Percentiles rank a stretch among this genome's conserved stretches.
Evolutionary conservation across 2,329 filamentous ascomycete species (phyloP).

Genomic region (Monilinia aucupariae): DNA sequence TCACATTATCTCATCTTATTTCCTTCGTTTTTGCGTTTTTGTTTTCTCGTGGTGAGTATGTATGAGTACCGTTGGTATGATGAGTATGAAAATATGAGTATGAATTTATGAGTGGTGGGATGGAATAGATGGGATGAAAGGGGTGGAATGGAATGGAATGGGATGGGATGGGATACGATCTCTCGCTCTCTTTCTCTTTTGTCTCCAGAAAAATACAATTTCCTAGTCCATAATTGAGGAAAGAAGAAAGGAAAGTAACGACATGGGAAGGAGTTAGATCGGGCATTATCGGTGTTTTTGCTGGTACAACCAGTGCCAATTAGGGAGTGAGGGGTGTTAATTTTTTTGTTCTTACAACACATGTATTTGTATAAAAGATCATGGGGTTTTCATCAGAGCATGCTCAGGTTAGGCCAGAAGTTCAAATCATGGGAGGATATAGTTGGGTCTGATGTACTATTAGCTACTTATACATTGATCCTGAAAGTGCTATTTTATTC

Average conservation of each 20-base stretch:
- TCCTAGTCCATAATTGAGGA: not conserved
- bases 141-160: not conserved
- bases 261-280: not conserved
- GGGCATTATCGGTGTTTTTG: not conserved
- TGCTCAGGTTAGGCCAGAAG: not conserved
- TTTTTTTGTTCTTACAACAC: not conserved
- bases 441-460: not conserved
- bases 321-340: not conserved
- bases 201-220: conserved; percentile 1
- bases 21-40: not conserved
- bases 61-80: not conserved
- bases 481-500: not conserved
- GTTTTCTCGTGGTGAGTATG: not conserved
- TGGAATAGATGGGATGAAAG: not conserved
- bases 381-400: not conserved
- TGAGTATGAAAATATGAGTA: not conserved
- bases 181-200: conserved; percentile 3
- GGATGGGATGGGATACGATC: not conserved
- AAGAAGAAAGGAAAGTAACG: not conserved
- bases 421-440: not conserved
- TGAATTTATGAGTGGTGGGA: not conserved
- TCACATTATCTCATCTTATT: no score
- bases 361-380: not conserved
- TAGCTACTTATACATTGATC: not conserved
- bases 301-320: not conserved